A percentile compares a stretch with the other conserved stretches of the same genome.
These are phyloP conservation scores for Diaporthe sp. DNA, from an alignment of 2,329 filamentous ascomycete species.

Conservation along the genomic window DNA sequence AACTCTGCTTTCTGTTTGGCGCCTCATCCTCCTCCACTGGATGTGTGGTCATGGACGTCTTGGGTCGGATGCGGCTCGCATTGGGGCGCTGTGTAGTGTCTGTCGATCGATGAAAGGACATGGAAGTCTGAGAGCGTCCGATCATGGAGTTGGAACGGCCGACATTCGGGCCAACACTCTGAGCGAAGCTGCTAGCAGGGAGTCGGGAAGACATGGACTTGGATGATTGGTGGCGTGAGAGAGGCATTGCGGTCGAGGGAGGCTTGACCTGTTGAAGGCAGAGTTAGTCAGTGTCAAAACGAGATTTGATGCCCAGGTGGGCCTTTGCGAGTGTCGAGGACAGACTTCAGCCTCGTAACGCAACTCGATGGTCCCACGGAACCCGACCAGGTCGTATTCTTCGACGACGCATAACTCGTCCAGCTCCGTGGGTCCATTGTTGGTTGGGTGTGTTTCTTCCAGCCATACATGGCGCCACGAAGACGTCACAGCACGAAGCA, in stretches of 20 bases:
- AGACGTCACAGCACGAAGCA: neutral
- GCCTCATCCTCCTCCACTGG: conserved; percentile 41
- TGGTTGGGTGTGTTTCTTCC: neutral
- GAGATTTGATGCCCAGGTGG: neutral
- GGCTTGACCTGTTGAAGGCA: conserved; percentile 47
- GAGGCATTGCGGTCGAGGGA: conserved; percentile 44
- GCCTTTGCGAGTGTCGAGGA: neutral
- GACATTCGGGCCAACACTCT: conserved; percentile 64
- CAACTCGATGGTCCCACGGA: conserved; percentile 18
- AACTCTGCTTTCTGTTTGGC: conserved; percentile 46
- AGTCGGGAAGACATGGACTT: conserved; percentile 52
- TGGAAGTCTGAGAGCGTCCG: conserved; percentile 63
- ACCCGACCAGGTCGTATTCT: neutral
- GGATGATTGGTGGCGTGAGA: conserved; percentile 51
- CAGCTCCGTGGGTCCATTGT: neutral
- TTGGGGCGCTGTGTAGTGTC: conserved; percentile 55
- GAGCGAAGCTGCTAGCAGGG: conserved; percentile 62
- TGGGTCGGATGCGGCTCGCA: conserved; percentile 51
- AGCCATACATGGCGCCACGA: neutral
- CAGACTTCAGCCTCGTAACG: conserved; percentile 16
- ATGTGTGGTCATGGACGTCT: conserved; percentile 49
- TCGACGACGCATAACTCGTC: conserved; percentile 1
- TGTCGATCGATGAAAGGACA: conserved; percentile 57
- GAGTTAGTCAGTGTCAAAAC: neutral
- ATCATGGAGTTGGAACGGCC: conserved; percentile 55